Evolutionary conservation across 2,329 filamentous ascomycete genomes (phyloP).

Genomic region (Colletotrichum chlorophyti): DNA sequence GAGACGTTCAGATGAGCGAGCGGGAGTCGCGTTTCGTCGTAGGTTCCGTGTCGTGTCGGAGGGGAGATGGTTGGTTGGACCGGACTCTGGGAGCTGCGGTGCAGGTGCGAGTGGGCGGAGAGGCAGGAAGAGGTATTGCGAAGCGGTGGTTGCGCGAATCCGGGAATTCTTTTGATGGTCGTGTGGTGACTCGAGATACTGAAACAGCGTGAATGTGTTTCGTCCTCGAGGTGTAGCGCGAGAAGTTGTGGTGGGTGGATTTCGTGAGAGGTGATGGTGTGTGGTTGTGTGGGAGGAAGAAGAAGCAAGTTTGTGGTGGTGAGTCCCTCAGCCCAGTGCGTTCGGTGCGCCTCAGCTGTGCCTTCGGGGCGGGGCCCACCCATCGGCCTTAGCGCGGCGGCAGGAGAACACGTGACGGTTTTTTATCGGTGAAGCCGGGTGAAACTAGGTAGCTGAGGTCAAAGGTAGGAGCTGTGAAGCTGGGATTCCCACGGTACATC

Average conservation of each 20-base stretch:
- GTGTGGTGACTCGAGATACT: constrained; percentile 21
- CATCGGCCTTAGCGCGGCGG: constrained; percentile 14
- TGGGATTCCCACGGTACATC: too few relatives aligned
- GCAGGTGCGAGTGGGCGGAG: not conserved
- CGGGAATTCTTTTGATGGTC: constrained; percentile 1
- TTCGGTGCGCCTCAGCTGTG: constrained; percentile 24
- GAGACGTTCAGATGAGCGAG: not conserved
- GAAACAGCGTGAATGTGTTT: constrained; percentile 27
- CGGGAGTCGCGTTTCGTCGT: constrained; percentile 12
- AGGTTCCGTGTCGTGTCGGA: constrained; percentile 10
- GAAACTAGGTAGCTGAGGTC: not conserved
- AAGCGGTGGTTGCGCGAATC: constrained; percentile 13
- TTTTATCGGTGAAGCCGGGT: too few relatives aligned
- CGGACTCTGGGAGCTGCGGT: constrained; percentile 16
- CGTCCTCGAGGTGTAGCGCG: constrained; percentile 26
- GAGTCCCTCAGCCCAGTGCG: not conserved
- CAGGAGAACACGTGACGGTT: constrained; percentile 28
- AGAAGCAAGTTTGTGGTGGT: constrained; percentile 28
- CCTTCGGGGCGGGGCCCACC: constrained; percentile 20
- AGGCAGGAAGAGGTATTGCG: not conserved
- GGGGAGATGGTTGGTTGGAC: not conserved
- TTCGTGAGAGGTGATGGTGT: constrained; percentile 6
- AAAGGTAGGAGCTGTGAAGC: too few relatives aligned
- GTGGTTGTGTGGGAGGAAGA: constrained; percentile 17
- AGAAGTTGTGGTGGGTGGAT: constrained; percentile 11